Percentiles rank a stretch among this genome's conserved stretches.
phyloP scores from a whole-genome alignment of 176 grass and related monocot species.

The Oryza officinalis region DNA sequence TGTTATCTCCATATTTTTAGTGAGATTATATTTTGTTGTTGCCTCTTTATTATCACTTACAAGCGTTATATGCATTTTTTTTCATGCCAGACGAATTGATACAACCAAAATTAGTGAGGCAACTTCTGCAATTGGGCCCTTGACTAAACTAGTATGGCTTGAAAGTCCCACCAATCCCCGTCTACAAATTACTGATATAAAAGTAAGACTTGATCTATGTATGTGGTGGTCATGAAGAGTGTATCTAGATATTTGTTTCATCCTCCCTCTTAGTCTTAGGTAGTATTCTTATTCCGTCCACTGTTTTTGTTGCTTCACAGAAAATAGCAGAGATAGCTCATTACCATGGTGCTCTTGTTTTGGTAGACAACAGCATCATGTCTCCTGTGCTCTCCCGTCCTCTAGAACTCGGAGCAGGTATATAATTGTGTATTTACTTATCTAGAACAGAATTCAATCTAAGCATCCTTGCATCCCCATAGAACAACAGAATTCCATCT shows the following conservation, averaged over 20 bases:
- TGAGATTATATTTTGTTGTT: constrained; percentile 21
- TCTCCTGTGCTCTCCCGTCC: constrained; percentile 89
- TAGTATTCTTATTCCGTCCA: not conserved
- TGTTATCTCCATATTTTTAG: constrained; percentile 39
- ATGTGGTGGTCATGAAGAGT: not conserved
- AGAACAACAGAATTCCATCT: not conserved
- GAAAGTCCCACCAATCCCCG: constrained; percentile 99
- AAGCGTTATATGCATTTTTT: constrained; percentile 30
- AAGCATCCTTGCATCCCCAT: not conserved
- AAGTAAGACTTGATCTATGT: constrained; percentile 42
- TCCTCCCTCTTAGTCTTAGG: not conserved
- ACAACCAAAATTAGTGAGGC: constrained; percentile 70
- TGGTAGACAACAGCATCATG: constrained; percentile 99
- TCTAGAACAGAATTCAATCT: not conserved
- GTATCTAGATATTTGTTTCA: not conserved
- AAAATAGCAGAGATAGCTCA: constrained; percentile 95
- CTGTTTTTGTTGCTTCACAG: constrained; percentile 50
- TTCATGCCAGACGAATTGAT: constrained; percentile 68
- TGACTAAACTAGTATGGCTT: constrained; percentile 87
- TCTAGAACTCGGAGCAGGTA: constrained; percentile 93
- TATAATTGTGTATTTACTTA: constrained; percentile 12
- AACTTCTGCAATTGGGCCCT: constrained; percentile 59
- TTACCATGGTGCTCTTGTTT: constrained; percentile 70
- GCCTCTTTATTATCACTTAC: constrained; percentile 32
- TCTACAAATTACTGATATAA: constrained; percentile 91